Conservation (phyloP, 2,329 filamentous ascomycete species). For the Cercospora zeae-maydis region DNA sequence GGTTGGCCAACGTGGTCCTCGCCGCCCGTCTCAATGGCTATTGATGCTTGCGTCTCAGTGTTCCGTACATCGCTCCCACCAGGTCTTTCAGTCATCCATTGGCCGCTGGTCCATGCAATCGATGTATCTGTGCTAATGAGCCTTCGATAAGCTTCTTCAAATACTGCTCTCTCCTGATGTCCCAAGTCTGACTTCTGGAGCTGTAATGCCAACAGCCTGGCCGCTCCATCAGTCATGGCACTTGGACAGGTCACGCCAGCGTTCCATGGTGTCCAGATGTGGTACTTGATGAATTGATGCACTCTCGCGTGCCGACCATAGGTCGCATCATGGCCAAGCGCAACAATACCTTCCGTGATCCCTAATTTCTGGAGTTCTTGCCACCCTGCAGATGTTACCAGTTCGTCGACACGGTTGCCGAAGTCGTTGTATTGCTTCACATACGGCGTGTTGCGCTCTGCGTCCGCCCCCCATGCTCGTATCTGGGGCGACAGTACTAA, state of each 20-base stretch:
- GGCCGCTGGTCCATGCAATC: constrained; percentile 65
- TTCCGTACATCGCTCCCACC: constrained; percentile 67
- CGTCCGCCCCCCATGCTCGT: constrained; percentile 49
- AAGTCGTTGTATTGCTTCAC: constrained; percentile 52
- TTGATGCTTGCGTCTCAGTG: constrained; percentile 48
- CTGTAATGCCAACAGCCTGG: constrained; percentile 8
- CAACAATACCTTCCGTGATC: constrained; percentile 56
- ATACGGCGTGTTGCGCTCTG: constrained; percentile 62
- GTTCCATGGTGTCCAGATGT: constrained; percentile 17
- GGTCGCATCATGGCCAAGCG: constrained; percentile 57
- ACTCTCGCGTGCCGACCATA: constrained; percentile 33
- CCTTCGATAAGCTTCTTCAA: constrained; percentile 41
- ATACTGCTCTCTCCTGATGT: constrained; percentile 9
- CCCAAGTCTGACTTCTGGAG: background rate
- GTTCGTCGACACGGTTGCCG: constrained; percentile 46
- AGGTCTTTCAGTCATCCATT: constrained; percentile 72
- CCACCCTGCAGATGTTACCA: constrained; percentile 67
- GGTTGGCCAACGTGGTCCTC: constrained; percentile 18
- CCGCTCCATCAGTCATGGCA: constrained; percentile 22
- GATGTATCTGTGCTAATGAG: constrained; percentile 53
- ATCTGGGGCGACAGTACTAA: background rate
- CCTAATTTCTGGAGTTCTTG: constrained; percentile 58
- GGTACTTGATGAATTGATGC: constrained; percentile 20
- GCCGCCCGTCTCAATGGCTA: background rate
- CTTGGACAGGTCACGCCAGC: constrained; percentile 22